Conservation (phyloP, 192 early-diverging fungal genomes). For the Chytriomyces confervae region DNA sequence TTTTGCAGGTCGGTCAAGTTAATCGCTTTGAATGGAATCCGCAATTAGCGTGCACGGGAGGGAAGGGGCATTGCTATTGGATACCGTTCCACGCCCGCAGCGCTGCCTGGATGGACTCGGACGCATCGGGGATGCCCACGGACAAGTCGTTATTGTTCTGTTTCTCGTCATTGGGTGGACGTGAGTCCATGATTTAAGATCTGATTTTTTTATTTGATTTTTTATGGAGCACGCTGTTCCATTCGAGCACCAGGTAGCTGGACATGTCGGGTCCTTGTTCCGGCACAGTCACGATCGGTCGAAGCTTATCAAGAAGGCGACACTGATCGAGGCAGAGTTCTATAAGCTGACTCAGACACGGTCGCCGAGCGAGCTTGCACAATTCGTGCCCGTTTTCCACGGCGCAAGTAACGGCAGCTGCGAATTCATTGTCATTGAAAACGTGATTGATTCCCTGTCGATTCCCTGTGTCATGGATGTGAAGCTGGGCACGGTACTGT, state of each 20-base stretch:
- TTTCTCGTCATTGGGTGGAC: too few species aligned
- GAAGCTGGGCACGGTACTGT: constrained; percentile 83
- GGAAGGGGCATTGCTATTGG: background rate
- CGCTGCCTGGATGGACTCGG: constrained; percentile 6
- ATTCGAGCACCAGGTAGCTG: constrained; percentile 71
- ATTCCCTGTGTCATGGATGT: constrained; percentile 84
- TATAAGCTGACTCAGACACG: constrained; percentile 65
- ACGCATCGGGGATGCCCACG: too few species aligned
- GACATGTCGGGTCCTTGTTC: constrained; percentile 73
- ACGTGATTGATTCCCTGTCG: constrained; percentile 70
- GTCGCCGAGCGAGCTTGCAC: constrained; percentile 19
- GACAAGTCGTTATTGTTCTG: too few species aligned
- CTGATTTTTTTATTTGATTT: background rate
- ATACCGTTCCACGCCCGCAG: constrained; percentile 9
- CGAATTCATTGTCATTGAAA: constrained; percentile 72
- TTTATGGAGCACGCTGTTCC: background rate
- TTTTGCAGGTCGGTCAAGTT: constrained; percentile 72
- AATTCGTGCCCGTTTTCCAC: constrained; percentile 17
- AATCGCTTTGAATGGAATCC: constrained; percentile 51
- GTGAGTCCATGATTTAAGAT: too few species aligned
- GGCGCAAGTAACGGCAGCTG: background rate
- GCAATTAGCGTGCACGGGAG: background rate
- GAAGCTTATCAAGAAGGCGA: constrained; percentile 74
- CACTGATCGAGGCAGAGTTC: constrained; percentile 70
- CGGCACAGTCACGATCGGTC: constrained; percentile 59